phyloP scores from a whole-genome alignment of 2,329 filamentous ascomycete genomes.

The Aspergillus fumigatiaffinis region DNA sequence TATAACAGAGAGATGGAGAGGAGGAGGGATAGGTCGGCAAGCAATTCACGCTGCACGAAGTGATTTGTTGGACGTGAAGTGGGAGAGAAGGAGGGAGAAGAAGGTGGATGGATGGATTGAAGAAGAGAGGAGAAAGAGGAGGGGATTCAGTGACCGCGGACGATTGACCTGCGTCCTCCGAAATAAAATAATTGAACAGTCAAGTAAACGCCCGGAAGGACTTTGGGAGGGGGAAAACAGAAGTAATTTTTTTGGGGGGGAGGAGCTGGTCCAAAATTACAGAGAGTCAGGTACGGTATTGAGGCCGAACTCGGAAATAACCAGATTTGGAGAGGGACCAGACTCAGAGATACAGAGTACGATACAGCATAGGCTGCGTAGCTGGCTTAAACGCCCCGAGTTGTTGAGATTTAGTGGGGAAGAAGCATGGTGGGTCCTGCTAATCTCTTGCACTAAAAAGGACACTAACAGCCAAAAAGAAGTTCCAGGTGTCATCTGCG shows the following conservation, averaged over 20 bases:
- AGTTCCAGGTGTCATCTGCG: constrained; percentile 1
- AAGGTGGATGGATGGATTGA: constrained; percentile 4
- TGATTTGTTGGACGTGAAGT: constrained; percentile 12
- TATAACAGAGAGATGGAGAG: constrained; percentile 10
- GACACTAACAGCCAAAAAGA: not conserved
- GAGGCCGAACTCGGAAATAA: constrained; percentile 9
- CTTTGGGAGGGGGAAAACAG: not conserved
- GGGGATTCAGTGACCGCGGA: not conserved
- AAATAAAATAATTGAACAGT: not conserved
- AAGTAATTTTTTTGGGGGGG: constrained; percentile 2
- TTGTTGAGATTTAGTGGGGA: constrained; percentile 17
- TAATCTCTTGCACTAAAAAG: not conserved
- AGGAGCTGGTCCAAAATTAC: constrained; percentile 1
- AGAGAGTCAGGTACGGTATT: constrained; percentile 2
- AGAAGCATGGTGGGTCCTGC: constrained; percentile 1
- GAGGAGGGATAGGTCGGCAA: constrained; percentile 3
- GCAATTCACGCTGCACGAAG: not conserved
- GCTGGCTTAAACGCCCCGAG: not conserved
- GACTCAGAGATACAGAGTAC: not conserved
- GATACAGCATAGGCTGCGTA: not conserved
- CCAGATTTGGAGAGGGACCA: not conserved
- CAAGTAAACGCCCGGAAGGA: not conserved
- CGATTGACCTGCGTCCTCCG: not conserved
- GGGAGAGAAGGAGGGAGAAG: constrained; percentile 8
- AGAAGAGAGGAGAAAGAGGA: constrained; percentile 7